These are phyloP conservation scores for Musa beccarii DNA, from an alignment of 176 grass and related monocot genomes.

Conservation along the genomic window DNA sequence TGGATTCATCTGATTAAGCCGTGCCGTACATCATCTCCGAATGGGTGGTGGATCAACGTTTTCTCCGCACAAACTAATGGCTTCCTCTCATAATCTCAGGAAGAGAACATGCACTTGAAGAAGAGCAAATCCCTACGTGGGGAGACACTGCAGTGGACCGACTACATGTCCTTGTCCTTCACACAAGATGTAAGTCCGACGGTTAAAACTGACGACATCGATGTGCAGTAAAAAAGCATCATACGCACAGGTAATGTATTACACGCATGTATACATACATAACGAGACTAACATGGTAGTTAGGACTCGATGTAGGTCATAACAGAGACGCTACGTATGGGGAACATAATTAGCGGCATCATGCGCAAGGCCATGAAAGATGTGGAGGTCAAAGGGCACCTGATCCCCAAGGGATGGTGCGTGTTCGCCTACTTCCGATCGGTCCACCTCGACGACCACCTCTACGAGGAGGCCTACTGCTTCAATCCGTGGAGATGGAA, in stretches of 20 bases:
- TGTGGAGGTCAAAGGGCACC: slow-evolving; percentile 75
- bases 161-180: slow-evolving; percentile 91
- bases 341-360: slow-evolving; percentile 91
- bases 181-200: slow-evolving; percentile 66
- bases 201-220: neutral
- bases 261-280: no score
- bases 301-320: slow-evolving; percentile 27
- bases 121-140: slow-evolving; percentile 35
- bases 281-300: no score
- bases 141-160: slow-evolving; percentile 59
- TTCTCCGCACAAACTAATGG: no score
- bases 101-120: slow-evolving; percentile 87
- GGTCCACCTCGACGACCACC: slow-evolving; percentile 62
- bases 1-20: no score
- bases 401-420: slow-evolving; percentile 93
- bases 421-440: slow-evolving; percentile 87
- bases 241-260: neutral
- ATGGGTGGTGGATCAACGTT: no score
- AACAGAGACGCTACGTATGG: slow-evolving; percentile 66
- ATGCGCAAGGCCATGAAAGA: slow-evolving; percentile 87
- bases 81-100: slow-evolving; percentile 21
- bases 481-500: slow-evolving; percentile 99
- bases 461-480: slow-evolving; percentile 64
- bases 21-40: no score
- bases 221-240: neutral